Base-by-base conservation (phyloP, 331 rosid species). In the Erythrophleum ivorense region DNA sequence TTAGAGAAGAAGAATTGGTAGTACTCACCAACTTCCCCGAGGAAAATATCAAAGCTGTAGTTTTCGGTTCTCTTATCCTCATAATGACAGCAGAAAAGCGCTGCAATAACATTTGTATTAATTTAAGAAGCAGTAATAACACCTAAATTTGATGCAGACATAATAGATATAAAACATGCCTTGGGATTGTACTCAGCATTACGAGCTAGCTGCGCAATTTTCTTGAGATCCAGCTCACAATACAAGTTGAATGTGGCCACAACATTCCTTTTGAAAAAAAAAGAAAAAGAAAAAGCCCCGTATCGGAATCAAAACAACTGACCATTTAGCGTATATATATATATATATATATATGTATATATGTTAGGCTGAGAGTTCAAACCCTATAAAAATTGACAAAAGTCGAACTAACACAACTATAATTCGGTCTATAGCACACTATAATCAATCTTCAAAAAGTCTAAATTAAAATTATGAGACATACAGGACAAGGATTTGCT, bases 11-110 rank as follows among this genome's bases (percentile, higher is more conserved):
- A 71, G 54, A 36, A 58, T 21, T 4, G 24, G 49, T 15, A 6
- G 34, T 11, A 78, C 86, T 86, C 79, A 91, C 93, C 94, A 91
- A 78, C 86, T 91, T 91, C 18, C 91, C 94, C 46, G 96, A 91
- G 24, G 86, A 88, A 87, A 91, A 91, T 71, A 91, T 91, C 82
- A 89, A 77, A 0, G 94, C 92, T 21, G 93, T 91, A 12, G 96
- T 91, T 83, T 91, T 91, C 4, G 96, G 96, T 50, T 89, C 92
- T 83, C 96, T 85, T 75, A 91, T 91, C 86, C 96, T 88, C 93
- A 89, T 91, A 38, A 91, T 88, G 60, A 88, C 91, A 31, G 96
- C 94, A 31, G 94, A 90, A 82, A 89, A 91, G 38, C 94, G 92
- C 94, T 91, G 90, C 59, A 77, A 48, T 3, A 24, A 63, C 71